Evolutionary conservation across 1,139 yeast species (phyloP).

Genomic region (Zhuliangozyma parablackwelliae): DNA sequence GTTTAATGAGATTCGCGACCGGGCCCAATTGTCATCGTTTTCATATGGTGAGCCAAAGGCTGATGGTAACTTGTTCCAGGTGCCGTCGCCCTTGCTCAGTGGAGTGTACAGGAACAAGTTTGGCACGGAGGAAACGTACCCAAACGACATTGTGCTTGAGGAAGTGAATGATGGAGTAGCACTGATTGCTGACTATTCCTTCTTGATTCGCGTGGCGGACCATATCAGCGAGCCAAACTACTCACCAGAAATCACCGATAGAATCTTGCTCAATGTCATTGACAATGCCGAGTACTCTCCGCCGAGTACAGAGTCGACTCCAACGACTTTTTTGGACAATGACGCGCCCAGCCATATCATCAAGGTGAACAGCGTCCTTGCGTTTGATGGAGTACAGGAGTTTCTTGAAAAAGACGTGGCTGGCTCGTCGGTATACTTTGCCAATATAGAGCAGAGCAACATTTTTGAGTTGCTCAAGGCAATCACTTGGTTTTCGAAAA

Average conservation of each 20-base stretch:
- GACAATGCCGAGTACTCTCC: constrained; percentile 42
- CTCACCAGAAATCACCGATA: constrained; percentile 17
- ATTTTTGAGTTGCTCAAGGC: constrained; percentile 32
- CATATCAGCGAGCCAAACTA: constrained; percentile 16
- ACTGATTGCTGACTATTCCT: constrained; percentile 20
- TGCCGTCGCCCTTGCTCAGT: constrained; percentile 37
- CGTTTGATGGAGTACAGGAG: constrained; percentile 26
- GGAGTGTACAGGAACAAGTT: constrained; percentile 24
- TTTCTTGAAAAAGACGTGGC: constrained; percentile 28
- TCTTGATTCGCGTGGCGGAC: constrained; percentile 27
- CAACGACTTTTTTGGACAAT: constrained; percentile 16
- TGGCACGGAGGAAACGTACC: constrained; percentile 5
- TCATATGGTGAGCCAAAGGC: constrained; percentile 9
- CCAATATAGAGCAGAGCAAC: constrained; percentile 31
- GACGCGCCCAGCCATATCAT: constrained; percentile 22
- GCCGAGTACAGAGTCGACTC: constrained; percentile 28
- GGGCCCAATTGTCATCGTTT: constrained; percentile 17
- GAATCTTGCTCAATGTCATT: constrained; percentile 31
- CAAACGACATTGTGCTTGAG: constrained; percentile 22
- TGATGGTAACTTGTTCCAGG: constrained; percentile 8
- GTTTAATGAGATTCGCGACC: constrained; percentile 22
- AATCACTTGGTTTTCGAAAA: constrained; percentile 24
- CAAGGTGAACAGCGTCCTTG: constrained; percentile 31
- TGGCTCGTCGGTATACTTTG: constrained; percentile 29
- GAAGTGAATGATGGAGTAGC: constrained; percentile 22